Evolutionary conservation across 805 yeast species (phyloP), one percentile per base, ranked within the genome.

Genomic region (Metahyphopichia silvanorum): DNA sequence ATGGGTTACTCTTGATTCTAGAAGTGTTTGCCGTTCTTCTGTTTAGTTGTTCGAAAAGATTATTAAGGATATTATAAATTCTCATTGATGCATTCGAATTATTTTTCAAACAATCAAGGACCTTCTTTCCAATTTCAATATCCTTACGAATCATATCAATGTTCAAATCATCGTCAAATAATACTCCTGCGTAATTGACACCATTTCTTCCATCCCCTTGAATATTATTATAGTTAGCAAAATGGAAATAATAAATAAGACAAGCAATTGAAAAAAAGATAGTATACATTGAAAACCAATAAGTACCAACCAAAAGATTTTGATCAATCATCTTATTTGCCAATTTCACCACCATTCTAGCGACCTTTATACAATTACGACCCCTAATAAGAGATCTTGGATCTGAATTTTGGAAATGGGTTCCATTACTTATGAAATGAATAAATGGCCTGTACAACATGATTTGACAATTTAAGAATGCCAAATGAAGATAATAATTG

Each of bases 221-320:
- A n/a, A 46, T 40, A 29, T 46, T 42, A 33, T 56, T 57, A 41
- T 57, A 57, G 34, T 57, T 56, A 8, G 70, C 71, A 52, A 61
- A 66, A 55, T 85, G 91, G 35, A 77, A 82, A 52, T 87, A 86
- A 49, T 82, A 86, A 12, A 86, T 83, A 46, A 87, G 66, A 49
- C 95, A 84, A 1, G 95, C 94, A 38, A 87, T 87, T 2, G 94
- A 80, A 59, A 86, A 86, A 54, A 87, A 88, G 4, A 88, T 82
- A 0, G 96, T 86, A 55, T 88, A 88, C 50, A 85, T 83, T 5
- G 93, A 79, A 51, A 86, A 88, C 95, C 96, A 87, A 51, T 88
- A 89, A 2, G 93, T 84, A 1, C 95, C 95, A 42, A 80, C 76
- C 24, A 88, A 63, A 55, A 86, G 68, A 37, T 80, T 71, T 40